A percentile compares a stretch with the other conserved stretches of the same genome.
Conservation (phyloP, 306 rosid genomes). For the Pachyrhizus erosus region DNA sequence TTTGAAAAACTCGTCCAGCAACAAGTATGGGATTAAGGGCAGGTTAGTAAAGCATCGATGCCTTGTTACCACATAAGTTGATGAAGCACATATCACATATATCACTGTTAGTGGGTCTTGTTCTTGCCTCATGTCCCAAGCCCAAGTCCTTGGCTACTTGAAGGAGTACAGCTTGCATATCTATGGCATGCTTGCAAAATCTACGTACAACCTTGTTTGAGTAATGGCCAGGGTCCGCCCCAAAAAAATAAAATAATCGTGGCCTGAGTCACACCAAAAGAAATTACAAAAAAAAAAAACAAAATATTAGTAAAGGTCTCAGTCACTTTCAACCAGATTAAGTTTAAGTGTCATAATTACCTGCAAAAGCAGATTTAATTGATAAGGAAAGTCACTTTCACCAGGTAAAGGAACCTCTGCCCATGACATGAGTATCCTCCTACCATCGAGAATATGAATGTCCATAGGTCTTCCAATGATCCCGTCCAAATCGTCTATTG, state of each 20-base stretch:
- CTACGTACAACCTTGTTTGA: conserved; percentile 19
- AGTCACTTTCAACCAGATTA: conserved; percentile 38
- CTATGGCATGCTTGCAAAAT: conserved; percentile 39
- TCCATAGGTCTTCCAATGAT: conserved; percentile 55
- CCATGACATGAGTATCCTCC: conserved; percentile 23
- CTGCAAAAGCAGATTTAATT: conserved; percentile 36
- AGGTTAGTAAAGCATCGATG: conserved; percentile 14
- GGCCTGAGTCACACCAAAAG: conserved; percentile 31
- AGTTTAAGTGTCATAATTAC: conserved; percentile 33
- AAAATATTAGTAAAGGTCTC: conserved; percentile 20
- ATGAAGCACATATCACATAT: conserved; percentile 14
- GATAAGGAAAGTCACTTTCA: conserved; percentile 31
- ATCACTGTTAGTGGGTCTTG: conserved; percentile 20
- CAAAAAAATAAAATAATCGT: conserved; percentile 21
- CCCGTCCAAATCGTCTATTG: conserved; percentile 48
- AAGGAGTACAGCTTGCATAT: not conserved
- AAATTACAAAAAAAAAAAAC: not conserved
- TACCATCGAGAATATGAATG: conserved; percentile 52
- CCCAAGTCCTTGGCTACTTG: conserved; percentile 25
- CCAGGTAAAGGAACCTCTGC: conserved; percentile 1
- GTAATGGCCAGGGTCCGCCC: conserved; percentile 34
- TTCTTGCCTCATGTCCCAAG: conserved; percentile 28
- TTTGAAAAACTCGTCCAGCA: conserved; percentile 20
- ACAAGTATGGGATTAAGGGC: conserved; percentile 12
- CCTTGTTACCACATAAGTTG: conserved; percentile 18